Percentiles rank a stretch among this genome's conserved stretches.
Evolutionary conservation across 768 basidiomycete genomes (phyloP).

Genomic region (Galerina marginata): DNA sequence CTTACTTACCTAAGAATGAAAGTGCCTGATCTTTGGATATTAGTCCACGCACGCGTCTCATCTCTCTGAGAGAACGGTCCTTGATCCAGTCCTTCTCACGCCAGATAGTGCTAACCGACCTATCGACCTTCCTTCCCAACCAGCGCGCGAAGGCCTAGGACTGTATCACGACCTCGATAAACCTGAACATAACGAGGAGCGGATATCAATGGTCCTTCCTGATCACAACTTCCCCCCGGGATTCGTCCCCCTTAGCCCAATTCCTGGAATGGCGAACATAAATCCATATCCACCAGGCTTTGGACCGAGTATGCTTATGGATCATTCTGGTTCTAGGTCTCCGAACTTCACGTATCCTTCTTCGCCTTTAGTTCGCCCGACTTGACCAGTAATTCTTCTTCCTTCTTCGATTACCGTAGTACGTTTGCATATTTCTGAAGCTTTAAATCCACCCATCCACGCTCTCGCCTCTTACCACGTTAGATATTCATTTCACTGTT

Average conservation of each 20-base stretch:
- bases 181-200: constrained; percentile 8
- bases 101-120: constrained; percentile 43
- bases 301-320: constrained; percentile 15
- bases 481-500: too few species aligned
- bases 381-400: not conserved
- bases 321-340: constrained; percentile 11
- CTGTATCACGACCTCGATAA: not conserved
- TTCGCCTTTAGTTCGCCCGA: constrained; percentile 14
- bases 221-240: constrained; percentile 41
- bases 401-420: not conserved
- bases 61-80: constrained; percentile 33
- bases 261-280: constrained; percentile 27
- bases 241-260: constrained; percentile 44
- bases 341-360: constrained; percentile 20
- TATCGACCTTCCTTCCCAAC: constrained; percentile 9
- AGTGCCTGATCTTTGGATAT: not conserved
- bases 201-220: constrained; percentile 28
- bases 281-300: constrained; percentile 28
- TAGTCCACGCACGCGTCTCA: constrained; percentile 13
- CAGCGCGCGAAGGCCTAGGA: not conserved
- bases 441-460: too few species aligned
- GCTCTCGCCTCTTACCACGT: too few species aligned
- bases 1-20: not conserved
- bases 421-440: not conserved
- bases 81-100: constrained; percentile 48